phyloP scores from a whole-genome alignment of 768 basidiomycete species.

The Lactifluus pinguis region DNA sequence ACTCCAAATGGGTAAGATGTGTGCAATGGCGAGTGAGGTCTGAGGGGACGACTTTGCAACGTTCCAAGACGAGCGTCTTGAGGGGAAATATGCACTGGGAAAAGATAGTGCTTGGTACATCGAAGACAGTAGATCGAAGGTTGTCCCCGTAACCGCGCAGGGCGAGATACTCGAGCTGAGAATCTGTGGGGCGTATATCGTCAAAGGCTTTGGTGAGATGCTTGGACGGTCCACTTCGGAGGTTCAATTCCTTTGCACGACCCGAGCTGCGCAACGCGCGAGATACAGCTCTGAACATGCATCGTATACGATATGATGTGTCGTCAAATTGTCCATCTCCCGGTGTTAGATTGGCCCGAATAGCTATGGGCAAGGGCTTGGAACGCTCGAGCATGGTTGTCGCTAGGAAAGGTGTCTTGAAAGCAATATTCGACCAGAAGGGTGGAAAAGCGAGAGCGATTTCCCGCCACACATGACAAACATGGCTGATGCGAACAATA shows the following conservation, averaged over 20 bases:
- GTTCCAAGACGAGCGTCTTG: constrained; percentile 14
- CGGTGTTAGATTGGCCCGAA: constrained; percentile 15
- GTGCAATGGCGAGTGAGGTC: constrained; percentile 10
- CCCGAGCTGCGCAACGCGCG: constrained; percentile 17
- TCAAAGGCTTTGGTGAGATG: constrained; percentile 14
- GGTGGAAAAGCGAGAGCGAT: constrained; percentile 14
- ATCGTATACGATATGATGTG: constrained; percentile 1
- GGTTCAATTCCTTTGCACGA: constrained; percentile 17
- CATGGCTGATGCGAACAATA: constrained; percentile 17
- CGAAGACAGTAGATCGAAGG: constrained; percentile 7
- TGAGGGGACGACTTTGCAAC: constrained; percentile 7
- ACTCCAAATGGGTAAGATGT: constrained; percentile 15
- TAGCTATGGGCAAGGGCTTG: constrained; percentile 8
- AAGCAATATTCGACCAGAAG: constrained; percentile 19
- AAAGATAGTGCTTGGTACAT: constrained; percentile 11
- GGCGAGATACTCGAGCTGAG: constrained; percentile 12
- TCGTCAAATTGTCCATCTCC: constrained; percentile 5
- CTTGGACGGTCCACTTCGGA: constrained; percentile 9
- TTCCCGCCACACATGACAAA: constrained; percentile 18
- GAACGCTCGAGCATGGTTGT: constrained; percentile 20
- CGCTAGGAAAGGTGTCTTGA: constrained; percentile 14
- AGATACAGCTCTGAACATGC: constrained; percentile 14
- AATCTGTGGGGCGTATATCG: constrained; percentile 8
- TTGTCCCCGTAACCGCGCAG: constrained; percentile 12
- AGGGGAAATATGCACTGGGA: constrained; percentile 7